Percentiles rank a stretch among this genome's conserved stretches.
Evolutionary conservation across 2,329 filamentous ascomycete species (phyloP).

Genomic region (Clarireedia homoeocarpa): DNA sequence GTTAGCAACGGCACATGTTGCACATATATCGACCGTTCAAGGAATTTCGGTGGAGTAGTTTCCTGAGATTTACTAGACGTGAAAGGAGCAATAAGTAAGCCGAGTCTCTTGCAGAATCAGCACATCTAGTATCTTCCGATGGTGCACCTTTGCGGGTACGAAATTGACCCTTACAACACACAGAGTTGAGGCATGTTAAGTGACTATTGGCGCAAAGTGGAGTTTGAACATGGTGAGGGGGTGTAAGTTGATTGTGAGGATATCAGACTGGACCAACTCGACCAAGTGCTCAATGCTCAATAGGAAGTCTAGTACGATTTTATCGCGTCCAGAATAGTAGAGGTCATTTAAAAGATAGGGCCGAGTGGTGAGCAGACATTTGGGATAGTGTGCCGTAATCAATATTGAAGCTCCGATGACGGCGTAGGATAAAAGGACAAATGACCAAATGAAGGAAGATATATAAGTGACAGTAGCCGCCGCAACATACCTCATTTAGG

Average conservation of each 20-base stretch:
- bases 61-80: background rate
- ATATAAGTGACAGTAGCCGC: background rate
- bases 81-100: background rate
- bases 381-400: background rate
- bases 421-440: background rate
- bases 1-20: background rate
- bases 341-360: slow-evolving; percentile 2
- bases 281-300: background rate
- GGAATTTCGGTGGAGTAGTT: background rate
- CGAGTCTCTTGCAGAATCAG: background rate
- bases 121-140: background rate
- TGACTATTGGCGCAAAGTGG: background rate
- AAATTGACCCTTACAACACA: background rate
- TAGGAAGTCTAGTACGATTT: background rate
- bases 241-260: background rate
- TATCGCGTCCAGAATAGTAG: background rate
- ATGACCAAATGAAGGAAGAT: background rate
- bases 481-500: background rate
- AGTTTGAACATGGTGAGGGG: background rate
- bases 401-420: background rate
- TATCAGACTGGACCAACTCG: background rate
- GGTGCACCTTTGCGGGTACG: too few relatives aligned
- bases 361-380: background rate
- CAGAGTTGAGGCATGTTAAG: background rate
- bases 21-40: background rate